Evolutionary conservation across 495 filamentous ascomycete species (phyloP), one percentile per base, ranked within the genome.

Genomic region (Trichocladium uniseriatum): DNA sequence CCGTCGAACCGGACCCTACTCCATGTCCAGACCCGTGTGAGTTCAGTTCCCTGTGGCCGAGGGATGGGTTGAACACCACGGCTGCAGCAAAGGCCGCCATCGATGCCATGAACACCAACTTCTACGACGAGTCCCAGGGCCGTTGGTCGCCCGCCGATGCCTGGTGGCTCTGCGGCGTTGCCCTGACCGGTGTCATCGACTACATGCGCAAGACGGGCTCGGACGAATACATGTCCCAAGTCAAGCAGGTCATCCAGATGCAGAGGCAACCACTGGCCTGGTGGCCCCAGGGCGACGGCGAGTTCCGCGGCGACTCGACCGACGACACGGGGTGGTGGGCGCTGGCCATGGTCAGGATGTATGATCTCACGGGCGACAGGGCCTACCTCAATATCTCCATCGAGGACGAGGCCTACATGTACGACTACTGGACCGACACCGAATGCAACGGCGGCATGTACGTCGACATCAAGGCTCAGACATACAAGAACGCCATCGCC

Each of bases 301-400:
- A 69, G 24, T 78, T 76, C 50, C 66, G 79, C 10, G 77, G 75
- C 38, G 72, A 76, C 27, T 77, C 69, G 37, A 83, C 83, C 39
- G 82, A 84, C 41, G 82, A 86, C 58, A 81, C 81, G 48, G 78
- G 65, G 3, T 84, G 82, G 82, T 86, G 81, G 81, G 79, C 77
- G 14, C 70, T 84, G 19, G 80, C 76, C 22, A 77, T 81, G 74
- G 65, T 82, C 44, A 71, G 74, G 27, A 69, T 80, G 38, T 84
- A 79, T 58, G 77, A 86, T 58, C 62, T 81, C 9, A 83, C 80
- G 0, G 63, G 67, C 3, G 64, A 79, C 18, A 45, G 56, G 0
- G 52, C 61, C 0, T 83, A 82, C 51, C 71, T 84, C 28, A 43
- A 72, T 31, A 62, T 74, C 22, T 76, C 79, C 0, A 66, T 68